phyloP scores from a whole-genome alignment of 257 asterid species.

The Paraleonurus japonicus region DNA sequence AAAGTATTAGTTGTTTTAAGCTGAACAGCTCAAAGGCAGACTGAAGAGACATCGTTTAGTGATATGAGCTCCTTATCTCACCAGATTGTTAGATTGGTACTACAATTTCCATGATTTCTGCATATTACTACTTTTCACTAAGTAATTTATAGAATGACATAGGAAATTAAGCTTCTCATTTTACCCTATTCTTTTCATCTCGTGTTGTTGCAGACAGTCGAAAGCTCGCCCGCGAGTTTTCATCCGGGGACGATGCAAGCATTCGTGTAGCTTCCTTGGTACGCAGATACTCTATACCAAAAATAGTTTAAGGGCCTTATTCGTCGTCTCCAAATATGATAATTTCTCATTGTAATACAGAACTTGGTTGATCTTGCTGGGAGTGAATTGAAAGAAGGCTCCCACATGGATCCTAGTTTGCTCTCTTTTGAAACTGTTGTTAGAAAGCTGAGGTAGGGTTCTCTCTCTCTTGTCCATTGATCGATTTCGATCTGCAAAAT shows the following conservation, averaged over 20 bases:
- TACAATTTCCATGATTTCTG: not conserved
- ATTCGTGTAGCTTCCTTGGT: constrained; percentile 76
- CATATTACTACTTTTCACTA: not conserved
- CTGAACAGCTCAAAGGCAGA: constrained; percentile 88
- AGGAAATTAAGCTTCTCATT: not conserved
- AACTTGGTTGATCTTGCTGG: constrained; percentile 94
- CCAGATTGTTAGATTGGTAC: constrained; percentile 86
- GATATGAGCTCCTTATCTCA: constrained; percentile 81
- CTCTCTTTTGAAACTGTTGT: constrained; percentile 73
- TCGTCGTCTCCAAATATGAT: constrained; percentile 4
- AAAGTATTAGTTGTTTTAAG: too few relatives aligned
- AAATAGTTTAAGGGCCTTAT: not conserved
- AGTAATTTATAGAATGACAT: too few relatives aligned
- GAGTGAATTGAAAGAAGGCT: constrained; percentile 47
- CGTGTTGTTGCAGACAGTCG: constrained; percentile 61
- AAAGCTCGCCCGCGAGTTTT: constrained; percentile 63
- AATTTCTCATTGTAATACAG: constrained; percentile 38
- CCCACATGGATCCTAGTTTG: constrained; percentile 63
- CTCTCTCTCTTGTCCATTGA: not conserved
- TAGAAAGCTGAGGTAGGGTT: constrained; percentile 74
- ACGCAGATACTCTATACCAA: constrained; percentile 24
- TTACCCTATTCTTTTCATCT: not conserved
- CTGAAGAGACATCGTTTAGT: constrained; percentile 59
- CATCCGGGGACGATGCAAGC: constrained; percentile 62
- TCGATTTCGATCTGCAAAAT: not conserved